A percentile compares a stretch with the other conserved stretches of the same genome.
phyloP scores from a whole-genome alignment of 2,329 filamentous ascomycete genomes.

The Hypoxylon sp. region DNA sequence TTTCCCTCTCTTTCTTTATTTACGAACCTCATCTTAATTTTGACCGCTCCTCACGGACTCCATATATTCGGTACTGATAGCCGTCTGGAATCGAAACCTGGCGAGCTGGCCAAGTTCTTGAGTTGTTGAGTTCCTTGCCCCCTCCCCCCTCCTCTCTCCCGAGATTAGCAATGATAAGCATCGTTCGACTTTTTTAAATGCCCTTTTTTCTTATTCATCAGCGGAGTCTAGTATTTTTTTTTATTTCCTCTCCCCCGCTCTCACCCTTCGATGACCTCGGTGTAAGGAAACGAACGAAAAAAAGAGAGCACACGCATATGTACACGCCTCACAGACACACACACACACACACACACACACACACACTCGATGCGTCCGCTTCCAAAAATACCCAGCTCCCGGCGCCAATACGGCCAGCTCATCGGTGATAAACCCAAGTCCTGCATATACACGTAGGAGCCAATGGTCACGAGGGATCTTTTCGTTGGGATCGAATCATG shows the following conservation, averaged over 20 bases:
- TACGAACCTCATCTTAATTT: constrained; percentile 24
- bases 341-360: too few relatives aligned
- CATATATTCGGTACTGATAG: not conserved
- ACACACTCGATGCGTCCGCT: constrained; percentile 15
- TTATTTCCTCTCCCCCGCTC: not conserved
- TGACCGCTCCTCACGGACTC: constrained; percentile 5
- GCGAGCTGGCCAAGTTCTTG: not conserved
- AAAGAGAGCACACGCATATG: too few relatives aligned
- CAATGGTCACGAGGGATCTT: constrained; percentile 10
- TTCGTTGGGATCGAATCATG: constrained; percentile 20
- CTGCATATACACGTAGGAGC: constrained; percentile 21
- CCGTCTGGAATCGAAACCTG: not conserved
- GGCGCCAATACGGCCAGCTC: constrained; percentile 31
- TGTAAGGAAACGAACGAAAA: constrained; percentile 5
- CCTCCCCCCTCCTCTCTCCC: too few relatives aligned
- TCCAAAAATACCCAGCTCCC: constrained; percentile 30
- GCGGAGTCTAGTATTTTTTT: not conserved
- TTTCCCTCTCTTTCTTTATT: too few relatives aligned
- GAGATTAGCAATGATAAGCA: too few relatives aligned
- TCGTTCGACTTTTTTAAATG: not conserved
- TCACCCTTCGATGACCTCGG: not conserved
- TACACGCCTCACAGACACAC: too few relatives aligned
- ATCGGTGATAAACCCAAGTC: constrained; percentile 19
- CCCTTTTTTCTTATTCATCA: too few relatives aligned
- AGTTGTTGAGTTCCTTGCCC: not conserved